Evolutionary conservation across 768 basidiomycete genomes (phyloP).

Genomic region (Suillus subalutaceus): DNA sequence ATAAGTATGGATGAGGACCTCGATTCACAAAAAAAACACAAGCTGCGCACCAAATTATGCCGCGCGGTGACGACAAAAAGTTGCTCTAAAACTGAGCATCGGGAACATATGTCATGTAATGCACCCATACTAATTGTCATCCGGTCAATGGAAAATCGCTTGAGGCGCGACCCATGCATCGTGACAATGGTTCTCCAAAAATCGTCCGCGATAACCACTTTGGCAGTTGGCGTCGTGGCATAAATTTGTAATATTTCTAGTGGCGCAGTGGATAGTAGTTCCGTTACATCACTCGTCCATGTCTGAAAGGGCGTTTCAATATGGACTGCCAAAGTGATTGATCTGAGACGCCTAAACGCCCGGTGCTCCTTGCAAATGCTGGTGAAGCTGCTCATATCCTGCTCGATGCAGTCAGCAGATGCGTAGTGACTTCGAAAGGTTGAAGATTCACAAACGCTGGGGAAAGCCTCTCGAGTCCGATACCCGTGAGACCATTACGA

Average conservation of each 20-base stretch:
- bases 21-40: neutral
- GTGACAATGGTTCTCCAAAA: constrained; percentile 56
- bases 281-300: constrained; percentile 49
- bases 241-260: constrained; percentile 68
- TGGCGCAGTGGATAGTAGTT: constrained; percentile 50
- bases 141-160: constrained; percentile 63
- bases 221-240: constrained; percentile 45
- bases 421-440: neutral
- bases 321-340: constrained; percentile 60
- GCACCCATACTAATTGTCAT: constrained; percentile 55
- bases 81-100: constrained; percentile 58
- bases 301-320: constrained; percentile 35
- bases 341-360: constrained; percentile 47
- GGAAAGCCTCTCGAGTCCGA: constrained; percentile 68
- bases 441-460: constrained; percentile 53
- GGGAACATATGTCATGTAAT: constrained; percentile 55
- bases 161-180: constrained; percentile 54
- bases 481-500: constrained; percentile 46
- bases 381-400: constrained; percentile 60
- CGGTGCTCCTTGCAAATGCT: constrained; percentile 35
- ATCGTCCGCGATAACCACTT: constrained; percentile 42
- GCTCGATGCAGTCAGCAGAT: constrained; percentile 11
- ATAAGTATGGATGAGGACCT: neutral
- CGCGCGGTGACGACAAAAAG: constrained; percentile 63
- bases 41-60: constrained; percentile 44